Evolutionary conservation across 2,329 filamentous ascomycete species (phyloP).

Genomic region (Aureobasidium sp.): DNA sequence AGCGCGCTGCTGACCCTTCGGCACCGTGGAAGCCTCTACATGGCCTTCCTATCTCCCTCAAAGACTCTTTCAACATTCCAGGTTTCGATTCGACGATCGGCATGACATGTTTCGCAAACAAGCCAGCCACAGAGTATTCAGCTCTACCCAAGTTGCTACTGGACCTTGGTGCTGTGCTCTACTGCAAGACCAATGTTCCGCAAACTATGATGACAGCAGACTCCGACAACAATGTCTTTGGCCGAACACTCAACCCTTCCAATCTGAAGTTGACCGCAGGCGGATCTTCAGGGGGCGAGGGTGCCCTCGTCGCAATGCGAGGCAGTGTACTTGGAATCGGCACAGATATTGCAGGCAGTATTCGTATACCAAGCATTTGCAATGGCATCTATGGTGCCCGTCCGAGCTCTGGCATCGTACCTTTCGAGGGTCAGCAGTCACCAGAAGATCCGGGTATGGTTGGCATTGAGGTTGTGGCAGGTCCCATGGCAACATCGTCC

Average conservation of each 20-base stretch:
- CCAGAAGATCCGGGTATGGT: conserved; percentile 7
- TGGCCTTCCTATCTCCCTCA: conserved; percentile 50
- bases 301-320: conserved; percentile 51
- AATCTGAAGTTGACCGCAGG: conserved; percentile 56
- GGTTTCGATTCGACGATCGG: conserved; percentile 53
- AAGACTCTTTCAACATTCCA: conserved; percentile 57
- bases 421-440: conserved; percentile 13
- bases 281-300: conserved; percentile 61
- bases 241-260: conserved; percentile 52
- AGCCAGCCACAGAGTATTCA: conserved; percentile 27
- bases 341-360: conserved; percentile 54
- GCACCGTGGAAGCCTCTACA: conserved; percentile 33
- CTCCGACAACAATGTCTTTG: conserved; percentile 33
- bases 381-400: conserved; percentile 30
- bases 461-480: conserved; percentile 21
- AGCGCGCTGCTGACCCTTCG: conserved; percentile 20
- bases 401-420: conserved; percentile 19
- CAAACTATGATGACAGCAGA: conserved; percentile 35
- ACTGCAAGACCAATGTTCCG: conserved; percentile 49
- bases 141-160: conserved; percentile 33
- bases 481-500: conserved; percentile 25
- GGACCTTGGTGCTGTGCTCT: conserved; percentile 42
- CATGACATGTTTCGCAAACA: conserved; percentile 47
- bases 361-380: conserved; percentile 84
- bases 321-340: conserved; percentile 55